phyloP scores from a whole-genome alignment of 2,329 filamentous ascomycete species.

The Pezicula carpinea region DNA sequence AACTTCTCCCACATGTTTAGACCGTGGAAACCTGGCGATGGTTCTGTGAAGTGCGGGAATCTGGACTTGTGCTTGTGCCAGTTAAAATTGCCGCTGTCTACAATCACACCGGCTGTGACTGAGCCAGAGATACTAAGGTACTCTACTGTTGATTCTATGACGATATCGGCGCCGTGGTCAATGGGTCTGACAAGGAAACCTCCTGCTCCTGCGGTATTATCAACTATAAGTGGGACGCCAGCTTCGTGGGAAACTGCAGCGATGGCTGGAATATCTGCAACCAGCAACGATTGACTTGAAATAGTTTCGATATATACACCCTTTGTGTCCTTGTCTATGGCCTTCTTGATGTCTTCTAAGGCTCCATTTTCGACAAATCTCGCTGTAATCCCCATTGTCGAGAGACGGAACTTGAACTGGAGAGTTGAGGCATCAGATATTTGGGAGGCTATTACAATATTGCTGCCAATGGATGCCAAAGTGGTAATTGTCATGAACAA shows the following conservation, averaged over 20 bases:
- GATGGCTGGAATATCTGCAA: neutral
- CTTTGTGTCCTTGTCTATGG: slow-evolving; percentile 1
- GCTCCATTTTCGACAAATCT: neutral
- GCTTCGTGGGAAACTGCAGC: neutral
- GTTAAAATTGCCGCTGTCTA: slow-evolving; percentile 1
- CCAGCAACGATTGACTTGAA: neutral
- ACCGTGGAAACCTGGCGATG: slow-evolving; percentile 1
- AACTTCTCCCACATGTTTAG: slow-evolving; percentile 2
- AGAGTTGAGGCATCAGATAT: neutral
- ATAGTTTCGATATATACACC: neutral
- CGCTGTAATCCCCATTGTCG: neutral
- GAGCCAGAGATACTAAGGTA: neutral
- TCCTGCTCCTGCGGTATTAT: neutral
- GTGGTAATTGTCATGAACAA: neutral
- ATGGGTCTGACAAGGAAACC: slow-evolving; percentile 1
- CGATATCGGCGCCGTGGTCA: neutral
- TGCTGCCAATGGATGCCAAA: neutral
- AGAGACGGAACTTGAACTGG: neutral
- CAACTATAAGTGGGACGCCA: neutral
- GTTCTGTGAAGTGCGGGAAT: neutral
- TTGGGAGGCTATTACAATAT: neutral
- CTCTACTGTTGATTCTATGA: neutral
- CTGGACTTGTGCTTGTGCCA: neutral
- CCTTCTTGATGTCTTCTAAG: neutral
- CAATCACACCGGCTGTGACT: neutral